A percentile compares a stretch with the other conserved stretches of the same genome.
Evolutionary conservation across 1,139 yeast species (phyloP).

Genomic region (Yamadazyma jaroonii): DNA sequence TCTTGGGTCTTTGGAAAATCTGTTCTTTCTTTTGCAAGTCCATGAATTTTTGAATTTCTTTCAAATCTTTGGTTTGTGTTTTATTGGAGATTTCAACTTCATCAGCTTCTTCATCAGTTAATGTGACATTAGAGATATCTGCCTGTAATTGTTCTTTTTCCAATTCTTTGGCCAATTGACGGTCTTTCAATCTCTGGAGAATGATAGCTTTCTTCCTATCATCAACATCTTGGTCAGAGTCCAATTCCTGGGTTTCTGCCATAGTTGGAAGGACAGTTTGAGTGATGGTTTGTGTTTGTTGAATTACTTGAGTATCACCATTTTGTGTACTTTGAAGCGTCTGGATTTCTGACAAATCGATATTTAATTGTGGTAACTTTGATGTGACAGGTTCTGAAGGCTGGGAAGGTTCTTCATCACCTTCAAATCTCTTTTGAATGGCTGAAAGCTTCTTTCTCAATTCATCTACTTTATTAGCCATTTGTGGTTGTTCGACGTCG

Average conservation of each 20-base stretch:
- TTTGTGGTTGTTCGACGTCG: neutral
- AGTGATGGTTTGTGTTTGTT: neutral
- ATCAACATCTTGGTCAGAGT: neutral
- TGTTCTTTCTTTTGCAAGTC: conserved; percentile 35
- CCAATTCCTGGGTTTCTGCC: too few species aligned
- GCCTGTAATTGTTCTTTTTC: conserved; percentile 1
- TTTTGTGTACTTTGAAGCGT: conserved; percentile 1
- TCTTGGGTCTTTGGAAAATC: conserved; percentile 21
- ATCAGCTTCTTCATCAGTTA: conserved; percentile 41
- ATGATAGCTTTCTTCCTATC: conserved; percentile 6
- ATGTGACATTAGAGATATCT: conserved; percentile 33
- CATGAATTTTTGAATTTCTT: conserved; percentile 34
- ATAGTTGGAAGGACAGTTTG: too few species aligned
- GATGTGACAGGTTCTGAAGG: neutral
- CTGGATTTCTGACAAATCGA: conserved; percentile 25
- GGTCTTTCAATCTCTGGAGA: conserved; percentile 13
- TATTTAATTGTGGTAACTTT: conserved; percentile 26
- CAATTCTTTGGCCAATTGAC: conserved; percentile 23
- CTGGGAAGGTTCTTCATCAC: neutral
- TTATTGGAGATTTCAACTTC: conserved; percentile 25
- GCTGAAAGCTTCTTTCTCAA: conserved; percentile 1
- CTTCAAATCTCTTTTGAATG: conserved; percentile 8
- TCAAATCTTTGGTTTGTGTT: conserved; percentile 24
- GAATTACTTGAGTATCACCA: neutral
- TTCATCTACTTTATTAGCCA: neutral